Evolutionary conservation across 148 eudicot species (phyloP).

Genomic region (Bassia scoparia): DNA sequence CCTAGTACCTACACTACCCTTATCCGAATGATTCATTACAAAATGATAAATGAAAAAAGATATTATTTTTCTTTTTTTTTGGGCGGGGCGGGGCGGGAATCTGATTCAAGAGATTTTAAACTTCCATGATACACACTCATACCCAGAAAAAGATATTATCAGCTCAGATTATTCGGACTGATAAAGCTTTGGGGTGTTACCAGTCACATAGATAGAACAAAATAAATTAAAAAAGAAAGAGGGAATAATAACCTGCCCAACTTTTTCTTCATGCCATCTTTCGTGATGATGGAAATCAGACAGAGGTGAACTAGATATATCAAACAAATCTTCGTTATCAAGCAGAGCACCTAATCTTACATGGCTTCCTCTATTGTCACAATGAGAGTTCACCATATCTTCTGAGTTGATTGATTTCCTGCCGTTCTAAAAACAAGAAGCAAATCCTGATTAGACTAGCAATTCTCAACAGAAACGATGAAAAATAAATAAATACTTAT

Average conservation of each 20-base stretch:
- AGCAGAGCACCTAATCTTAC: constrained; percentile 47
- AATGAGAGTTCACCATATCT: constrained; percentile 35
- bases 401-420: constrained; percentile 32
- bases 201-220: neutral
- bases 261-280: constrained; percentile 47
- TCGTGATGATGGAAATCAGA: constrained; percentile 71
- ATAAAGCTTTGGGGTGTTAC: neutral
- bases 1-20: too few species aligned
- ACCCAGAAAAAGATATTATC: too few species aligned
- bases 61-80: too few species aligned
- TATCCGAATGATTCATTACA: too few species aligned
- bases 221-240: neutral
- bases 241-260: constrained; percentile 47
- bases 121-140: too few species aligned
- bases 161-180: too few species aligned
- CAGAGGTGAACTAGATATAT: constrained; percentile 56
- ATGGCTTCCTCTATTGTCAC: constrained; percentile 37
- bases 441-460: too few species aligned
- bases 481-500: too few species aligned
- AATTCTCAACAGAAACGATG: too few species aligned
- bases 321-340: constrained; percentile 39
- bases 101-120: too few species aligned
- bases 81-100: too few species aligned
- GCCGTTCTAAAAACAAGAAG: constrained; percentile 43
- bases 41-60: too few species aligned